Percentiles rank a stretch among this genome's conserved stretches.
Evolutionary conservation across 2,329 filamentous ascomycete species (phyloP).

Genomic region (Gaeumannomyces tritici): DNA sequence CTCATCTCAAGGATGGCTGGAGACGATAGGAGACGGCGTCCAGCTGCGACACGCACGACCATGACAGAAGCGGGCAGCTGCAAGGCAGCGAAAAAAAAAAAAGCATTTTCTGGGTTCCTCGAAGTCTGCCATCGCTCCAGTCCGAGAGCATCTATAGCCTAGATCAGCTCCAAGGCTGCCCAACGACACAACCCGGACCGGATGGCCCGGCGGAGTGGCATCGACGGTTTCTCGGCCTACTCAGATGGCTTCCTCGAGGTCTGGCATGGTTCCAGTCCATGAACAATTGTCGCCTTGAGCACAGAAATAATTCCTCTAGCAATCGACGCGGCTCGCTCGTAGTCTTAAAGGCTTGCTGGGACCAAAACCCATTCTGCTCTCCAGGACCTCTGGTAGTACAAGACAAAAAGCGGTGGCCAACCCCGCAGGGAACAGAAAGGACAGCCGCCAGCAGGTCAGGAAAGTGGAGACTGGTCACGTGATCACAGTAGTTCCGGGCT

Average conservation of each 20-base stretch:
- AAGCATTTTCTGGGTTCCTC: not conserved
- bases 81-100: not conserved
- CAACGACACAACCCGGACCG: not conserved
- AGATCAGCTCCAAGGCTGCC: not conserved
- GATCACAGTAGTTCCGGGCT: too few species aligned
- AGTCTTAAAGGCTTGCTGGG: too few species aligned
- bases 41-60: not conserved
- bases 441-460: too few species aligned
- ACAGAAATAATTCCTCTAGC: too few species aligned
- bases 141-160: not conserved
- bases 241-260: not conserved
- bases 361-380: too few species aligned
- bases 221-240: not conserved
- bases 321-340: too few species aligned
- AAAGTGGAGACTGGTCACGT: too few species aligned
- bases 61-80: not conserved
- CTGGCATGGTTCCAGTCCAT: too few species aligned
- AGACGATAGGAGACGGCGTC: not conserved
- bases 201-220: not conserved
- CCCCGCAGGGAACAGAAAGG: too few species aligned
- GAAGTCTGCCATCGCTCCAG: not conserved
- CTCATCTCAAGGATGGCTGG: not conserved
- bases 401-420: too few species aligned
- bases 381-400: too few species aligned
- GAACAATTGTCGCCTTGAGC: too few species aligned